Base-by-base conservation (phyloP, 345 rosid genomes). In the Eutrema heterophyllum region DNA sequence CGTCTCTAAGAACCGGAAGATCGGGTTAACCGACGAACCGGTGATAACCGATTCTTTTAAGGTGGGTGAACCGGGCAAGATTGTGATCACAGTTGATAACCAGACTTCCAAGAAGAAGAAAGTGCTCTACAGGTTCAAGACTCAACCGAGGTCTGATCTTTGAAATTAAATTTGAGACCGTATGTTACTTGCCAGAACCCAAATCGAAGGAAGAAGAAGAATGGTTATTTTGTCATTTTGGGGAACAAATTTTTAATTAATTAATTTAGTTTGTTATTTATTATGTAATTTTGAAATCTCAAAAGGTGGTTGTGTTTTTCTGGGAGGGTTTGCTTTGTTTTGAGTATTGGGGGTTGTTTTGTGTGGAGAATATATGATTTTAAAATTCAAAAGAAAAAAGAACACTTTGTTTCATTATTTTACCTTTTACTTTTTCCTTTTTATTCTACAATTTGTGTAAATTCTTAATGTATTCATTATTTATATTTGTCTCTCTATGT, bases 121-220 rank as follows among this genome's bases (percentile, higher is more conserved):
- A 81, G 83, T 94, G 57, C 85, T 94, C 13, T 92, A 88, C 85
- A 84, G 97, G 89, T 89, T 84, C 86, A 94, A 86, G 82, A 83
- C 83, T 77, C 84, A 88, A 53, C 78, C 93, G 15, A 62, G 36
- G 21, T 64, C 75, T 69, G 75, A 76, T 53, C 49, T 75, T 58
- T 67, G 21, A 74, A 48, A 16, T 4, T 44, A 7, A 39, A 53
- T 15, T 7, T 0, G 35, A 62, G 52, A 72, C 44, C 54, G 63
- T 29, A 40, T 60, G 60, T 71, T 46, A 71, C 40, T 0, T 58
- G 49, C 18, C 4, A 26, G 7, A 16, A 60, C 59, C 18, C 6
- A 61, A 21, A 40, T n/a, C 11, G 5, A 68, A 67, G 7, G 68
- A 75, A 14, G 45, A 61, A 59, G 48, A 11, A 51, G 16, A 61